Evolutionary conservation across 2,329 filamentous ascomycete genomes (phyloP).

Genomic region (Colletotrichum sp.): DNA sequence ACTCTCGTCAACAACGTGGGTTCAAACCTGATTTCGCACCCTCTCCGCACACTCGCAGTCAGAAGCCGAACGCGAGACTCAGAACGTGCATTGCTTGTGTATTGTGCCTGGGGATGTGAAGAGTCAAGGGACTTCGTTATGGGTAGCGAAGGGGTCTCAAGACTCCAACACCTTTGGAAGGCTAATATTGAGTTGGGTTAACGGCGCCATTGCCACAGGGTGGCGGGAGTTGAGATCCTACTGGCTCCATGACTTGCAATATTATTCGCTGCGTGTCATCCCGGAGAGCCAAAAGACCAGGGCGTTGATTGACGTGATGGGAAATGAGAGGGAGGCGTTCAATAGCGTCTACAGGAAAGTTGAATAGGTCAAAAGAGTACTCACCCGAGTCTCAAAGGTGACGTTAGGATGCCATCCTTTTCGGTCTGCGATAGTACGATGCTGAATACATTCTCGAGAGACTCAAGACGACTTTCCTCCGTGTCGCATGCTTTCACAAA

Average conservation of each 20-base stretch:
- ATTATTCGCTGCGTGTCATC: not conserved
- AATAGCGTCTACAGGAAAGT: not conserved
- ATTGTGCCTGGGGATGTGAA: not conserved
- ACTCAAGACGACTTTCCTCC: conserved; percentile 59
- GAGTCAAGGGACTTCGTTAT: not conserved
- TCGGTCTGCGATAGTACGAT: not conserved
- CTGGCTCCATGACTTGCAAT: conserved; percentile 29
- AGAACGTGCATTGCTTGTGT: conserved; percentile 1
- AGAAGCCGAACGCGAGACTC: not conserved
- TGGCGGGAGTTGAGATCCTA: conserved; percentile 27
- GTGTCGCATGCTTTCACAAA: conserved; percentile 50
- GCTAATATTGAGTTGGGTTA: conserved; percentile 25
- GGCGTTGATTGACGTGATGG: not conserved
- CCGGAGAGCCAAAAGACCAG: not conserved
- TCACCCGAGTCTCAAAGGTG: not conserved
- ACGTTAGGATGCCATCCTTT: not conserved
- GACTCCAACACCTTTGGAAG: conserved; percentile 6
- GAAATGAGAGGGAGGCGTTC: not conserved
- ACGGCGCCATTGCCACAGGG: conserved; percentile 28
- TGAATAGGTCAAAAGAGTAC: not conserved
- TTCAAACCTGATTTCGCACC: not conserved
- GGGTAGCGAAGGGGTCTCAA: too few species aligned
- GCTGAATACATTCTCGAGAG: conserved; percentile 43
- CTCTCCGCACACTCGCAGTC: not conserved
- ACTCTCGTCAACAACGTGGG: not conserved